Evolutionary conservation across 345 rosid genomes (phyloP).

Genomic region (Mercurialis annua): DNA sequence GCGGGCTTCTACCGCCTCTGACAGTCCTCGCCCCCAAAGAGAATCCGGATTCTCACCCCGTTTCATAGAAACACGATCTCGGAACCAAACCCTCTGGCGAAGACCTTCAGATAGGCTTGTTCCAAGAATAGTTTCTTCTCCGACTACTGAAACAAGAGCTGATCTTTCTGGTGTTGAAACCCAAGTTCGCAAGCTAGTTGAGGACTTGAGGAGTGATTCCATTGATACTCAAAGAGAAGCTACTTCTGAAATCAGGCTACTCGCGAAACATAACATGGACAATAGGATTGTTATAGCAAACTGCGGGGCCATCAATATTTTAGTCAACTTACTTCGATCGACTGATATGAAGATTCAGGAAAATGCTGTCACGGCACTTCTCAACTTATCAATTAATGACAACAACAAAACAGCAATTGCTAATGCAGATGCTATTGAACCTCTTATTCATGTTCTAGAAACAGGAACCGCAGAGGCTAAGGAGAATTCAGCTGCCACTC

Average conservation of each 20-base stretch:
- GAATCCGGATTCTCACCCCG: conserved; percentile 61
- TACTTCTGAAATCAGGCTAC: conserved; percentile 52
- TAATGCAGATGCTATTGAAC: conserved; percentile 68
- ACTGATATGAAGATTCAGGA: conserved; percentile 57
- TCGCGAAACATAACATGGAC: conserved; percentile 76
- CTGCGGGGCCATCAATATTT: conserved; percentile 58
- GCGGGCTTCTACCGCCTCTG: conserved; percentile 36
- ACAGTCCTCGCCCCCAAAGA: conserved; percentile 37
- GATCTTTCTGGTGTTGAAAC: conserved; percentile 77
- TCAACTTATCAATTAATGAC: conserved; percentile 77
- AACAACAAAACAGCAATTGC: conserved; percentile 73
- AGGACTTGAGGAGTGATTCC: conserved; percentile 56
- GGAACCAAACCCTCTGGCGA: conserved; percentile 62
- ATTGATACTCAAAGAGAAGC: conserved; percentile 62
- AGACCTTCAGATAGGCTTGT: conserved; percentile 70
- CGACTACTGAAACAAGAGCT: conserved; percentile 57
- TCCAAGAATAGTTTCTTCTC: conserved; percentile 67
- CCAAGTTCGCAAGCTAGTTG: conserved; percentile 60
- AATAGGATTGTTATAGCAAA: conserved; percentile 74
- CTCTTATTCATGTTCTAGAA: conserved; percentile 71
- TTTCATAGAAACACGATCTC: conserved; percentile 51
- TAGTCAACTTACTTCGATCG: conserved; percentile 62
- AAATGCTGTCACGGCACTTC: conserved; percentile 84
- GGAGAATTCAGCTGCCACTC: conserved; percentile 85
- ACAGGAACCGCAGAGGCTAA: conserved; percentile 83